A percentile compares a stretch with the other conserved stretches of the same genome.
These are phyloP conservation scores for Pascua guehoae DNA, from an alignment of 1,284 basidiomycete species.

Conservation along the genomic window DNA sequence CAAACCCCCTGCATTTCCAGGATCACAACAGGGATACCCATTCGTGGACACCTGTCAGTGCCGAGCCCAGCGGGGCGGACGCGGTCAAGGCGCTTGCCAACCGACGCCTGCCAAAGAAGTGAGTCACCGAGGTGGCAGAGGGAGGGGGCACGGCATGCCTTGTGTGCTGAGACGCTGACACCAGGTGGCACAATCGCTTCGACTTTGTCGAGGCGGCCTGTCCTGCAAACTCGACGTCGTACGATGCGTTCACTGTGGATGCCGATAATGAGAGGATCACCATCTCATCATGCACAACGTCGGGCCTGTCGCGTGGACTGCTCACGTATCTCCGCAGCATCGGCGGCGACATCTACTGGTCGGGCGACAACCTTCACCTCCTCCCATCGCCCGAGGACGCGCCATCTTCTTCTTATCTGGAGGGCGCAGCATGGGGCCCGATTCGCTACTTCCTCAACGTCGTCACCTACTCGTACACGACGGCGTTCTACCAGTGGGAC, in stretches of 20 bases:
- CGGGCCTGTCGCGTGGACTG: constrained; percentile 10
- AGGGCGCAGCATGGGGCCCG: constrained; percentile 17
- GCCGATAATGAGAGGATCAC: constrained; percentile 4
- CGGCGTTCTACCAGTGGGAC: constrained; percentile 51
- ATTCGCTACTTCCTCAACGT: constrained; percentile 47
- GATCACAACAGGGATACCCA: too few species aligned
- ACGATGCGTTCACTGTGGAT: constrained; percentile 5
- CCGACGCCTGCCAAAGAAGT: constrained; percentile 5
- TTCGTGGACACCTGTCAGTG: too few species aligned
- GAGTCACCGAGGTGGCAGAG: neutral
- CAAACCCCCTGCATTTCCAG: too few species aligned
- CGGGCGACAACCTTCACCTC: constrained; percentile 9
- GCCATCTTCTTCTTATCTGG: neutral
- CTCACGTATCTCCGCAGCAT: constrained; percentile 10
- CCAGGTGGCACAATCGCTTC: constrained; percentile 2
- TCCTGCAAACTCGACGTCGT: neutral
- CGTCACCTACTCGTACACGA: constrained; percentile 53
- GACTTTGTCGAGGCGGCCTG: neutral
- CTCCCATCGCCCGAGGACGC: too few species aligned
- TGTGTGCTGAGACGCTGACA: neutral
- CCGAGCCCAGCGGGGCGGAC: neutral
- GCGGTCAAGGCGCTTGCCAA: constrained; percentile 6
- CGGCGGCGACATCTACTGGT: constrained; percentile 15
- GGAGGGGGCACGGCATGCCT: too few species aligned
- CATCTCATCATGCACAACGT: constrained; percentile 1